Evolutionary conservation across 164 flowering plant species (phyloP).

Genomic region (Saururus chinensis): DNA sequence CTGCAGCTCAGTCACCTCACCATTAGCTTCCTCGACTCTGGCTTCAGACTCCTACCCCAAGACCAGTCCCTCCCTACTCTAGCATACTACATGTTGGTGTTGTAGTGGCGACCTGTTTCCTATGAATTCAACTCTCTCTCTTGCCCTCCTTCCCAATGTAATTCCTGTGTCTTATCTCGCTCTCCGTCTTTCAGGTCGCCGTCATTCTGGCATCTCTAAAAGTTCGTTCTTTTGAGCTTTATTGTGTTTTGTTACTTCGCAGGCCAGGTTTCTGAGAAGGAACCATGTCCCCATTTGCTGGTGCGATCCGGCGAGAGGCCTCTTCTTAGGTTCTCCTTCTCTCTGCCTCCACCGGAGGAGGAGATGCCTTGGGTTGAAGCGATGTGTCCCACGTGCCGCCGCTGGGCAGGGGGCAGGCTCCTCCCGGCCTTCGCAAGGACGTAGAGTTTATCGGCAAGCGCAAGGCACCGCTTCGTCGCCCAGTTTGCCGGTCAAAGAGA

Average conservation of each 20-base stretch:
- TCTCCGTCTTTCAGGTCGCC: not conserved
- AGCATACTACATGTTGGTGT: not conserved
- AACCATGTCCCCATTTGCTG: not conserved
- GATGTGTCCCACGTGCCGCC: not conserved
- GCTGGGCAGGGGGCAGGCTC: not conserved
- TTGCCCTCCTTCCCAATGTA: not conserved
- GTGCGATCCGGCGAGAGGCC: not conserved
- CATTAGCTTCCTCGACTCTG: not conserved
- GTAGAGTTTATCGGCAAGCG: conserved; percentile 5
- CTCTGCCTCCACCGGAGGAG: not conserved
- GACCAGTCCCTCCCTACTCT: too few relatives aligned
- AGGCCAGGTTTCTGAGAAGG: not conserved
- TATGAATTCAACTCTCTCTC: conserved; percentile 1
- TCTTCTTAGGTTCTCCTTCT: not conserved
- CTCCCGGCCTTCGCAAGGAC: not conserved
- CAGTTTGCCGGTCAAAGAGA: not conserved
- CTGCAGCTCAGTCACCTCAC: not conserved
- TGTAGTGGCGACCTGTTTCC: not conserved
- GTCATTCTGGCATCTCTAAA: not conserved
- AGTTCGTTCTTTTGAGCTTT: not conserved
- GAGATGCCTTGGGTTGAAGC: not conserved
- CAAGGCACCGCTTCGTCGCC: not conserved
- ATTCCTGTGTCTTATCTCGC: not conserved
- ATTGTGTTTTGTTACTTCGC: not conserved
- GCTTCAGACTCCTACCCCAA: not conserved